Base-by-base conservation (phyloP, 768 basidiomycete genomes). In the Pisolithus marmoratus region DNA sequence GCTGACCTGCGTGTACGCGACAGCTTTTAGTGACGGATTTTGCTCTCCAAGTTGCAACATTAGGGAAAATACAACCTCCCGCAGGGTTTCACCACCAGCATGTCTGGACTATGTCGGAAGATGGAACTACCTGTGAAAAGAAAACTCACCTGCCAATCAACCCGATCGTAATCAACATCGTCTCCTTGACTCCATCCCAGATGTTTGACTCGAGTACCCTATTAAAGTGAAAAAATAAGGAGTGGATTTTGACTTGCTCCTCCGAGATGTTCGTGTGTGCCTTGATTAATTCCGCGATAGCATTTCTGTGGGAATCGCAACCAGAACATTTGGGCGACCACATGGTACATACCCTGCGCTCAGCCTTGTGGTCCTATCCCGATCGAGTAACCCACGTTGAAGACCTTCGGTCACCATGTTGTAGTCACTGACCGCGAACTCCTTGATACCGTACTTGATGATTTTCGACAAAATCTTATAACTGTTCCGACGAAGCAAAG, bases 11-110 rank as follows among this genome's bases (percentile, higher is more conserved):
- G 78, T 76, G 56, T 78, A 79, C 1, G 87, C 87, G 15, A 75
- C 73, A 22, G 85, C 85, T 65, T 80, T 86, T 27, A 94, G 58
- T 5, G 87, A 76, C 2, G 82, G 80, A 56, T 89, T 93, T 31
- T 72, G 64, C 53, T 82, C 75, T 1, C 82, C 87, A 7, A 93
- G 69, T 49, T 85, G 85, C 3, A 79, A 75, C 19, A 90, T 75
- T 3, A 93, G 66, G 46, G 83, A 76, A 50, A 74, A 80, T 3
- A 90, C 61, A 11, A 78, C 77, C 51, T 80, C 79, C 19, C 81
- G 77, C 20, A 90, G 67, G 26, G 84, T 63, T 43, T 82, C 78
- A 4, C 63, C 53, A 48, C 81, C 75, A 19, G 74, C 65, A 9
- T 74, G 69, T 48, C 84, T 86, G 19, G 24, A 27, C 53, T n/a